These are phyloP conservation scores for Epichloe typhina DNA, from an alignment of 2,329 filamentous ascomycete genomes.

Conservation along the genomic window DNA sequence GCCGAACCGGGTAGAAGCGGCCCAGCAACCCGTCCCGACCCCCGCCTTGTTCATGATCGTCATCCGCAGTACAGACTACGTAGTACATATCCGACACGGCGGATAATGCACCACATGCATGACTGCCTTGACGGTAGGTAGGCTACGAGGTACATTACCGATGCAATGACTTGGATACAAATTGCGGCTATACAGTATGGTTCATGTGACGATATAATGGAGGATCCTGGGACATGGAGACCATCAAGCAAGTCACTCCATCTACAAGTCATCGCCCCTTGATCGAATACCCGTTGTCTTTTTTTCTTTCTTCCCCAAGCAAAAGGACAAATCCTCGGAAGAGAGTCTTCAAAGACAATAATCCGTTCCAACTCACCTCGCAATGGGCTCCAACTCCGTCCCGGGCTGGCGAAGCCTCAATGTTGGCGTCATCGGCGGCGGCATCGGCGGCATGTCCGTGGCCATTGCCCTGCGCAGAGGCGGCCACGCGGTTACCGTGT, in stretches of 20 bases:
- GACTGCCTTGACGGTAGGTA: too few relatives aligned
- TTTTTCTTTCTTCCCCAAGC: too few relatives aligned
- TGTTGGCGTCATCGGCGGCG: conserved; percentile 32
- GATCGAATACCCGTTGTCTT: too few relatives aligned
- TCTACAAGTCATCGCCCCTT: too few relatives aligned
- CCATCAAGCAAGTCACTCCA: too few relatives aligned
- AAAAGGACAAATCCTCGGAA: too few relatives aligned
- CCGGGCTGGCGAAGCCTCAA: conserved; percentile 30
- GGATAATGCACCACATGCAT: too few relatives aligned
- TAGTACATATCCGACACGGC: too few relatives aligned
- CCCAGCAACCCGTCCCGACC: too few relatives aligned
- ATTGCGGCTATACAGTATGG: neutral
- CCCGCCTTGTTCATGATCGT: too few relatives aligned
- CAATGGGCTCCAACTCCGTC: conserved; percentile 14
- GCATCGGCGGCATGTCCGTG: conserved; percentile 33
- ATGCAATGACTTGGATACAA: neutral
- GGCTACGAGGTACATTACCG: neutral
- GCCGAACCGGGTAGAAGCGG: neutral
- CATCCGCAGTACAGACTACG: too few relatives aligned
- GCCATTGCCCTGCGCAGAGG: conserved; percentile 33
- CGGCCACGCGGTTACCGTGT: conserved; percentile 42
- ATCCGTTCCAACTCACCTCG: neutral
- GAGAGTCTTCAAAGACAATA: too few relatives aligned
- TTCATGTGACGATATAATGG: neutral
- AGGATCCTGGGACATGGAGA: neutral